A percentile compares a stretch with the other conserved stretches of the same genome.
These are phyloP conservation scores for Funneliformis mosseae DNA, from an alignment of 192 early-diverging fungal genomes.

Conservation along the genomic window DNA sequence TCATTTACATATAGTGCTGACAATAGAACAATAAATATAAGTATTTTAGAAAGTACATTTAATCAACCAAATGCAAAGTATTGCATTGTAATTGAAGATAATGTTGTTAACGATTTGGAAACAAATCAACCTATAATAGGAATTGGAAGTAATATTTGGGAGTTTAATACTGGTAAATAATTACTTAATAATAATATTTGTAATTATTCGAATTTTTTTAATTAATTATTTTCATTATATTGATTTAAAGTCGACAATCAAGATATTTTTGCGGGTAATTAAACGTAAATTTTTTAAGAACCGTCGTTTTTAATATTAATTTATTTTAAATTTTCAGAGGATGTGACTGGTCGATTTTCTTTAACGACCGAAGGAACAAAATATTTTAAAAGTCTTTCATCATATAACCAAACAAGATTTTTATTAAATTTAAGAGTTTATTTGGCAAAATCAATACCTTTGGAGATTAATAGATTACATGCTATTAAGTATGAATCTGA, in stretches of 20 bases:
- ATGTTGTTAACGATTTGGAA: neutral
- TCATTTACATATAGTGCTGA: neutral
- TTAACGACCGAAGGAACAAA: neutral
- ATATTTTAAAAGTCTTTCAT: neutral
- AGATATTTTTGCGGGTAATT: neutral
- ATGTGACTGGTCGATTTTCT: neutral
- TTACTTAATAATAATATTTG: neutral
- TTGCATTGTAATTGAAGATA: neutral
- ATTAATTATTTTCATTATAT: neutral
- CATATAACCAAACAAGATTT: neutral
- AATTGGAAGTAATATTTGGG: neutral
- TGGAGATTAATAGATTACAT: neutral
- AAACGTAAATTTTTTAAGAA: too few species aligned
- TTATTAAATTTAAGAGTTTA: neutral
- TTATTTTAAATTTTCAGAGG: neutral
- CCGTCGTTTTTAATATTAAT: too few species aligned
- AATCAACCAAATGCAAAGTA: slow-evolving; percentile 11
- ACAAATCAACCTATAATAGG: neutral
- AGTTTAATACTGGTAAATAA: neutral
- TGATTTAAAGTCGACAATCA: neutral
- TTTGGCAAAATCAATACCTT: neutral
- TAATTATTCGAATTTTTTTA: neutral
- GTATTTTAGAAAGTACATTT: slow-evolving; percentile 14
- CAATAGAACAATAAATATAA: neutral
- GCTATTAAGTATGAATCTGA: neutral